Base-by-base conservation (phyloP, 805 yeast species). In the Schizosaccharomyces octosporus region DNA sequence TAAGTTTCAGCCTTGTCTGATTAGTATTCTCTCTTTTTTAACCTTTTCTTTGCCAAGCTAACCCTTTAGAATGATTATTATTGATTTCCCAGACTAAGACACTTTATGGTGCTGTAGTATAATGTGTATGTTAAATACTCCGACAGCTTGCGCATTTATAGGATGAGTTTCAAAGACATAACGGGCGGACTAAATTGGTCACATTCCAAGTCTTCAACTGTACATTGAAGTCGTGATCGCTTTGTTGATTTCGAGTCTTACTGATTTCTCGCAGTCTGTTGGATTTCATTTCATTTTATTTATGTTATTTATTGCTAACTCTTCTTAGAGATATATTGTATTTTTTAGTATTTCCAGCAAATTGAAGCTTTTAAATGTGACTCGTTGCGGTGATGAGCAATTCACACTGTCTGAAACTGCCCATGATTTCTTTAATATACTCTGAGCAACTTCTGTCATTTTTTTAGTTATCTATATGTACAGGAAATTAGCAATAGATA, bases 1-100 rank as follows among this genome's bases (percentile, higher is more conserved):
- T 51, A 51, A 51, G 57, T 51, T 51, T 51, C 57, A 51, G 57
- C 57, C 57, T 51, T 51, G 57, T 51, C 57, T 51, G 57, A 51
- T 51, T 29, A 24, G 21, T 21, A 17, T 17, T 24, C 21, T 13
- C 21, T 29, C 11, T 13, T 24, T 27, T 24, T 51, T 24, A 13
- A 2, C 13, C 6, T 29, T 51, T 17, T 51, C 3, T 51, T 45
- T n/a, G 27, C 21, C 5, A 19, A 11, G 51, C 51, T 45, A 45
- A 45, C 51, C 41, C 11, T 36, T 13, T 31, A 31, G 32, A 31
- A 31, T 31, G 32, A 31, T 31, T 31, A 31, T 31, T 31, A 31
- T 31, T 31, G 4, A 5, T 3, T 31, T 5, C 4, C 32, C 32
- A 31, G 4, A 31, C 5, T 31, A 31, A 31, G 32, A 5, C 32